Percentiles rank a stretch among this genome's conserved stretches.
These are phyloP conservation scores for Hylodesmum podocarpum DNA, from an alignment of 306 rosid genomes.

Conservation along the genomic window DNA sequence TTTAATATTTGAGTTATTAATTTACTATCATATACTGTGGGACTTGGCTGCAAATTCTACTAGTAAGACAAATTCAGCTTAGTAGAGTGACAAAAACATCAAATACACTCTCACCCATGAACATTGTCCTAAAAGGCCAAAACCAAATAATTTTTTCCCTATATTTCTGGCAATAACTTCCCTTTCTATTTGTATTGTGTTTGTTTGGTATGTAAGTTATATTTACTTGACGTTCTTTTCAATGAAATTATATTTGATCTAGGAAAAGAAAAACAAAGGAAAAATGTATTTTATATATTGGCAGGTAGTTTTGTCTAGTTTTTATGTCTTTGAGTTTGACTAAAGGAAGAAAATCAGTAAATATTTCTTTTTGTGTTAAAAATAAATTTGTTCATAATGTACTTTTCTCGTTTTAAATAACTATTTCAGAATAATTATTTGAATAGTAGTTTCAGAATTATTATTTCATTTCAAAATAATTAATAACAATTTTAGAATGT, in stretches of 20 bases:
- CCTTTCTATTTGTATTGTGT: neutral
- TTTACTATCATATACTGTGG: neutral
- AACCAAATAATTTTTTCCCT: neutral
- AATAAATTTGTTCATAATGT: neutral
- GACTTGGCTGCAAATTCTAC: neutral
- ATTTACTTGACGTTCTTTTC: neutral
- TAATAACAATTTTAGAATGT: too few relatives aligned
- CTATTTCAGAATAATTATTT: too few relatives aligned
- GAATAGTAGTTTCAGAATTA: too few relatives aligned
- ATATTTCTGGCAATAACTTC: neutral
- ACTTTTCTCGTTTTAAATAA: too few relatives aligned
- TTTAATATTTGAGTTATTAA: neutral
- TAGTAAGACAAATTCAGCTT: conserved; percentile 21
- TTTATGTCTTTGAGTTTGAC: neutral
- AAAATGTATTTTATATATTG: neutral
- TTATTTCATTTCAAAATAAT: too few relatives aligned
- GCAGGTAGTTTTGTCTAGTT: neutral
- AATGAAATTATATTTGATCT: neutral
- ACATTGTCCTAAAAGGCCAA: neutral
- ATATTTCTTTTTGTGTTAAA: neutral
- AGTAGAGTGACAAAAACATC: neutral
- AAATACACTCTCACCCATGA: neutral
- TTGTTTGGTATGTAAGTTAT: neutral
- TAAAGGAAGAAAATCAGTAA: neutral
- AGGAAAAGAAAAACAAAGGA: neutral